A percentile compares a stretch with the other conserved stretches of the same genome.
Conservation (phyloP, 108 stramenopile species). For the Fistulifera solaris region DNA sequence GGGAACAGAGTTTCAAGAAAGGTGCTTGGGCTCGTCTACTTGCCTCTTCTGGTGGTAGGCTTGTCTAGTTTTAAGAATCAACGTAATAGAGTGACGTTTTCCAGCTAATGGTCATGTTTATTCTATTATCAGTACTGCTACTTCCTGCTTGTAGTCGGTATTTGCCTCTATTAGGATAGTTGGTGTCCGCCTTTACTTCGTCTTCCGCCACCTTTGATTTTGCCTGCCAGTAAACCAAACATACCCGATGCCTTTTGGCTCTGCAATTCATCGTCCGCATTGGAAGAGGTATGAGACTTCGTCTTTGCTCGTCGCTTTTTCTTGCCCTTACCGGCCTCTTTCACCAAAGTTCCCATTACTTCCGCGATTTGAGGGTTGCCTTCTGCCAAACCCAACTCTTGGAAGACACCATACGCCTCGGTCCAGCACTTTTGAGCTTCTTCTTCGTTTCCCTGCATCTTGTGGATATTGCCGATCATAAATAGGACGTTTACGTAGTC, state of each 20-base stretch:
- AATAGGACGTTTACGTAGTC: conserved; percentile 52
- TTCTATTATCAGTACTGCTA: no score
- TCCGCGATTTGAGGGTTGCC: conserved; percentile 36
- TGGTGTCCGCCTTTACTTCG: no score
- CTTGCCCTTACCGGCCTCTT: conserved; percentile 4
- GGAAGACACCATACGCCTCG: conserved; percentile 39
- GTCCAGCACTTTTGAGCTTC: conserved; percentile 45
- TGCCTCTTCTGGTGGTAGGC: conserved; percentile 16
- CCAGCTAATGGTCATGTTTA: no score
- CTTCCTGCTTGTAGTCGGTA: no score
- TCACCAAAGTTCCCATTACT: conserved; percentile 27
- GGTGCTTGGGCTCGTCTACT: conserved; percentile 20
- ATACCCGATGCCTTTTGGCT: no score
- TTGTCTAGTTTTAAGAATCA: neutral
- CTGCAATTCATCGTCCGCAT: no score
- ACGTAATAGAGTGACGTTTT: neutral
- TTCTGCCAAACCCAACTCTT: conserved; percentile 31
- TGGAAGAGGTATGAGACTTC: no score
- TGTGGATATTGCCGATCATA: conserved; percentile 63
- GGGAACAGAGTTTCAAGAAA: conserved; percentile 15
- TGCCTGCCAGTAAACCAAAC: no score
- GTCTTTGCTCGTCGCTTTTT: no score
- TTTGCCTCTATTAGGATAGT: no score
- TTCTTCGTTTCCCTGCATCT: conserved; percentile 29
- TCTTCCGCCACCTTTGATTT: no score